These are phyloP conservation scores for Monilinia laxa DNA, from an alignment of 2,329 filamentous ascomycete species.

Conservation along the genomic window DNA sequence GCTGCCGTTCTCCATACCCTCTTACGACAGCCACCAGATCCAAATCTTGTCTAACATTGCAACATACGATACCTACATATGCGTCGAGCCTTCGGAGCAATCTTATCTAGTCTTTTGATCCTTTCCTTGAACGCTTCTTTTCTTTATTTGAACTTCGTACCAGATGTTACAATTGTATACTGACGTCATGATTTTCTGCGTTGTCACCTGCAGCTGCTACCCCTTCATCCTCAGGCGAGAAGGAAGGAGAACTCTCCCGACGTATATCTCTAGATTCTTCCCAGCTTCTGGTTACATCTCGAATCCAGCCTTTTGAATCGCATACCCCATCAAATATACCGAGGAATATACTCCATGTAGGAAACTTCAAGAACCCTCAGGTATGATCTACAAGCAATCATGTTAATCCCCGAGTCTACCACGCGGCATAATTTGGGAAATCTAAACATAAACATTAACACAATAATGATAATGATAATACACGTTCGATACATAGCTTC, in stretches of 20 bases:
- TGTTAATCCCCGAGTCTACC: conserved; percentile 1
- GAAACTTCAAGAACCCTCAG: not conserved
- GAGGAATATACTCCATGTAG: too few species aligned
- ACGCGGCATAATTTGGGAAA: too few species aligned
- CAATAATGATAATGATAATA: too few species aligned
- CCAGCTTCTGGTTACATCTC: not conserved
- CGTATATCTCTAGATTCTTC: too few species aligned
- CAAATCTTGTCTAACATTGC: conserved; percentile 1
- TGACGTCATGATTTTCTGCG: not conserved
- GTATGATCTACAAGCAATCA: not conserved
- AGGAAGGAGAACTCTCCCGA: not conserved
- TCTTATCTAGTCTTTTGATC: conserved; percentile 1
- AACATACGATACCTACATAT: not conserved
- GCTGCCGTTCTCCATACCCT: not conserved
- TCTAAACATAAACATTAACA: too few species aligned
- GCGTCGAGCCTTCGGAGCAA: not conserved
- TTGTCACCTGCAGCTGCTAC: not conserved
- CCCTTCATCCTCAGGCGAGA: conserved; percentile 6
- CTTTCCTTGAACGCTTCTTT: not conserved
- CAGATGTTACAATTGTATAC: not conserved
- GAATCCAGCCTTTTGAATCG: not conserved
- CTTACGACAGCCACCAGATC: conserved; percentile 1
- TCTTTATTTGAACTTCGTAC: not conserved
- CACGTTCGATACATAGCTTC: too few species aligned
- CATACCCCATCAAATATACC: not conserved